Percentiles rank a stretch among this genome's conserved stretches.
These are phyloP conservation scores for Shiraia sp. DNA, from an alignment of 2,329 filamentous ascomycete genomes.

Conservation along the genomic window DNA sequence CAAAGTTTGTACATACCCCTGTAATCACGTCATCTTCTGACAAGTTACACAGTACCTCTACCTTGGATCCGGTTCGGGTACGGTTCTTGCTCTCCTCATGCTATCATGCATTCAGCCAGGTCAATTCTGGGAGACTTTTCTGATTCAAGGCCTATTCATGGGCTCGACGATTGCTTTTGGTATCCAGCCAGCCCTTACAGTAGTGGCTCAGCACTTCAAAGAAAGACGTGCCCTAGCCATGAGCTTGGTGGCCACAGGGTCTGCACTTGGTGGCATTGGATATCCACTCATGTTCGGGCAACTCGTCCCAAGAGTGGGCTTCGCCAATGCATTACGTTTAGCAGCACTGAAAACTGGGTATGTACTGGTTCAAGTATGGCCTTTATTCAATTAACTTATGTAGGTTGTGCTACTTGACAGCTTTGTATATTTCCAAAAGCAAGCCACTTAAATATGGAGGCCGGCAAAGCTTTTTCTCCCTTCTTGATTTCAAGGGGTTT, in stretches of 20 bases:
- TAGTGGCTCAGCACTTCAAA: slow-evolving; percentile 50
- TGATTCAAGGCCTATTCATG: slow-evolving; percentile 51
- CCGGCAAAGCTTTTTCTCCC: slow-evolving; percentile 18
- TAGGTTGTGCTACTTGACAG: slow-evolving; percentile 54
- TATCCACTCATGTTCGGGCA: slow-evolving; percentile 61
- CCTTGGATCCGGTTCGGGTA: slow-evolving; percentile 28
- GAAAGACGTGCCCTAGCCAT: slow-evolving; percentile 48
- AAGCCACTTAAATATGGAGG: slow-evolving; percentile 13
- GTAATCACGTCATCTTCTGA: slow-evolving; percentile 1
- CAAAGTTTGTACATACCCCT: slow-evolving; percentile 41
- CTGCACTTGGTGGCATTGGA: slow-evolving; percentile 53
- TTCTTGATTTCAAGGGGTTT: slow-evolving; percentile 42
- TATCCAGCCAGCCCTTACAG: slow-evolving; percentile 48
- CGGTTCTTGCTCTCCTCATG: slow-evolving; percentile 20
- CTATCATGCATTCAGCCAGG: slow-evolving; percentile 29
- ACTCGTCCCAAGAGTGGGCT: slow-evolving; percentile 60
- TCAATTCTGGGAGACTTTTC: slow-evolving; percentile 48
- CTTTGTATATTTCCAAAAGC: slow-evolving; percentile 34
- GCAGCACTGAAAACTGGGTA: slow-evolving; percentile 57
- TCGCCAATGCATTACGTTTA: slow-evolving; percentile 64
- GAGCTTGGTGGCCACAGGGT: slow-evolving; percentile 49
- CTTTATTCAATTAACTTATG: slow-evolving; percentile 52
- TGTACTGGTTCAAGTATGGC: slow-evolving; percentile 45
- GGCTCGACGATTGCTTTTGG: slow-evolving; percentile 49
- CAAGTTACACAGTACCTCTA: slow-evolving; percentile 30